Conservation (phyloP, 805 yeast species). For the Zygotorulaspora chibaensis region DNA sequence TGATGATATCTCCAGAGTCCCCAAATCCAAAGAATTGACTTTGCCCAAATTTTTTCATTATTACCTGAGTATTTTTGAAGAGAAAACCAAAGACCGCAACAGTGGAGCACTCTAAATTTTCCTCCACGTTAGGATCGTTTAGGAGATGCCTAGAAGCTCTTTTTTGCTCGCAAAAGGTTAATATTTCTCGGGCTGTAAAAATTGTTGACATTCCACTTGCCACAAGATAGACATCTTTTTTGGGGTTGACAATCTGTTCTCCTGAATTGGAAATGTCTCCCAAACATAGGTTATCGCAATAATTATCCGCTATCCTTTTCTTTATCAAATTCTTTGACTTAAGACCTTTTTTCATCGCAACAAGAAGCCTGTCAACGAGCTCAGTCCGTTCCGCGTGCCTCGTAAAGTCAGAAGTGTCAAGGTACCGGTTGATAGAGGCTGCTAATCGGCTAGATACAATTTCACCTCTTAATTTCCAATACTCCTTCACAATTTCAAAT, state of each 20-base stretch:
- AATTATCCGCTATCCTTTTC: conserved; percentile 13
- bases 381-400: background rate
- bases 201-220: conserved; percentile 89
- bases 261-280: conserved; percentile 37
- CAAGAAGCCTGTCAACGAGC: background rate
- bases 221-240: conserved; percentile 66
- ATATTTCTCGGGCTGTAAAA: conserved; percentile 60
- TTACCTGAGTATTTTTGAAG: conserved; percentile 82
- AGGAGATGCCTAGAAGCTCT: background rate
- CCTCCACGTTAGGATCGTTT: background rate
- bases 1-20: conserved; percentile 61
- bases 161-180: conserved; percentile 8
- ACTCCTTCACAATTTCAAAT: conserved; percentile 63
- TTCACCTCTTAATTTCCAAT: conserved; percentile 60
- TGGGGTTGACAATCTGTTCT: conserved; percentile 19
- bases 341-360: conserved; percentile 5
- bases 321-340: conserved; percentile 10
- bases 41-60: conserved; percentile 72
- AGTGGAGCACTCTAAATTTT: conserved; percentile 4
- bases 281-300: too few species aligned
- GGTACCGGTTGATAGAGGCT: conserved; percentile 2
- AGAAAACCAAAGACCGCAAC: conserved; percentile 90
- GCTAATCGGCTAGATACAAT: conserved; percentile 18
- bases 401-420: background rate
- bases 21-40: conserved; percentile 84